These are phyloP conservation scores for Nidula microcarpa DNA, from an alignment of 768 basidiomycete species.

Conservation along the genomic window DNA sequence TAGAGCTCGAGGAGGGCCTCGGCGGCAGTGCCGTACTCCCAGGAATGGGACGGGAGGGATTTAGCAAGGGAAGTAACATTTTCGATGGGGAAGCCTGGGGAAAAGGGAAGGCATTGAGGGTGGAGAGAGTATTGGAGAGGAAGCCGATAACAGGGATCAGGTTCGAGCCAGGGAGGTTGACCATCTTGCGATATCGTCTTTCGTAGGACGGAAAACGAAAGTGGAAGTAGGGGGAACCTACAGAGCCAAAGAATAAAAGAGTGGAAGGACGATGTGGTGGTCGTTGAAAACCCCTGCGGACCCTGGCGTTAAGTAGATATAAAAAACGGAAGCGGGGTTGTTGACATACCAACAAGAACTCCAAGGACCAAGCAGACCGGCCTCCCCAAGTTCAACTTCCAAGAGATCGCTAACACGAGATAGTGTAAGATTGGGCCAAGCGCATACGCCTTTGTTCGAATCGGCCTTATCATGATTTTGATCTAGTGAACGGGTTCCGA, in stretches of 20 bases:
- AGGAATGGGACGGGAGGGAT: conserved; percentile 21
- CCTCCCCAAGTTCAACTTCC: too few relatives aligned
- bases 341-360: background rate
- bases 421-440: too few relatives aligned
- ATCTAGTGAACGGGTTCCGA: too few relatives aligned
- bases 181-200: background rate
- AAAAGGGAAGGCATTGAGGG: background rate
- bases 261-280: background rate
- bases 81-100: conserved; percentile 21
- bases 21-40: conserved; percentile 26
- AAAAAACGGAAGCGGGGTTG: background rate
- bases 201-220: background rate
- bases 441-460: too few relatives aligned
- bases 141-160: background rate
- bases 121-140: background rate
- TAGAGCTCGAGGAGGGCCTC: conserved; percentile 24
- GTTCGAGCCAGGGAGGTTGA: background rate
- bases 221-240: background rate
- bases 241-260: background rate
- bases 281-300: background rate
- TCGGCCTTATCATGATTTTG: too few relatives aligned
- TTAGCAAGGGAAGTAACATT: conserved; percentile 14
- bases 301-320: background rate
- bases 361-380: too few relatives aligned
- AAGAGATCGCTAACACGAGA: too few relatives aligned